Percentiles rank a stretch among this genome's conserved stretches.
phyloP scores from a whole-genome alignment of 2,329 filamentous ascomycete genomes.

The Ceratocystis albifundus region DNA sequence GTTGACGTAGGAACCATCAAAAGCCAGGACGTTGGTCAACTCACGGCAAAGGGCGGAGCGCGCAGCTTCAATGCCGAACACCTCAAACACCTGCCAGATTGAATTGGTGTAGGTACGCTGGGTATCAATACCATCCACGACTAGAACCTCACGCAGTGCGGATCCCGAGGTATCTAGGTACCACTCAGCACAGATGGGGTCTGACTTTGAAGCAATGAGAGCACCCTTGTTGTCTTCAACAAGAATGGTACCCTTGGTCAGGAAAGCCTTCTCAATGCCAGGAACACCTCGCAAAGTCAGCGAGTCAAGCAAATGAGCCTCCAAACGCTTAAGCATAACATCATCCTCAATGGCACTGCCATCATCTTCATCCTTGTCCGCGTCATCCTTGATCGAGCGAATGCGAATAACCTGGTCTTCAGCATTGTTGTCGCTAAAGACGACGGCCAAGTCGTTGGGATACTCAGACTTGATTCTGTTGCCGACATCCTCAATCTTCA shows the following conservation, averaged over 20 bases:
- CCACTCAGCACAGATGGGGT: conserved; percentile 76
- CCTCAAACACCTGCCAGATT: conserved; percentile 84
- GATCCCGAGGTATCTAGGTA: conserved; percentile 92
- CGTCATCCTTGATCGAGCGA: conserved; percentile 59
- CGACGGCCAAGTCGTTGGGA: conserved; percentile 70
- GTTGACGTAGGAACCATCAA: conserved; percentile 99
- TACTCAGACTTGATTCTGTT: conserved; percentile 82
- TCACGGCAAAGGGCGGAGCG: conserved; percentile 78
- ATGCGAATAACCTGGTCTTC: conserved; percentile 91
- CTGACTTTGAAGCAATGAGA: conserved; percentile 60
- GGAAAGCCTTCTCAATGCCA: conserved; percentile 82
- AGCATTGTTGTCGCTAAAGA: conserved; percentile 97
- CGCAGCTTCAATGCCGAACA: conserved; percentile 93
- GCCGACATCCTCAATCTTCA: conserved; percentile 85
- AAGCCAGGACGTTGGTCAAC: conserved; percentile 83
- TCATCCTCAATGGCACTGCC: conserved; percentile 68
- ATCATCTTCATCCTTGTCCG: conserved; percentile 64
- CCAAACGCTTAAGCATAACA: conserved; percentile 81
- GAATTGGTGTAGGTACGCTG: conserved; percentile 87
- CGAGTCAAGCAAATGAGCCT: conserved; percentile 82
- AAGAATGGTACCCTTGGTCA: conserved; percentile 67
- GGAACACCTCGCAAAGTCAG: conserved; percentile 82
- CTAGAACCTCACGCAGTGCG: conserved; percentile 69
- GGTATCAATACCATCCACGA: conserved; percentile 78
- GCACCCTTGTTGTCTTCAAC: conserved; percentile 58